These are phyloP conservation scores for Bipolaris cookei DNA, from an alignment of 2,329 filamentous ascomycete species.

Conservation along the genomic window DNA sequence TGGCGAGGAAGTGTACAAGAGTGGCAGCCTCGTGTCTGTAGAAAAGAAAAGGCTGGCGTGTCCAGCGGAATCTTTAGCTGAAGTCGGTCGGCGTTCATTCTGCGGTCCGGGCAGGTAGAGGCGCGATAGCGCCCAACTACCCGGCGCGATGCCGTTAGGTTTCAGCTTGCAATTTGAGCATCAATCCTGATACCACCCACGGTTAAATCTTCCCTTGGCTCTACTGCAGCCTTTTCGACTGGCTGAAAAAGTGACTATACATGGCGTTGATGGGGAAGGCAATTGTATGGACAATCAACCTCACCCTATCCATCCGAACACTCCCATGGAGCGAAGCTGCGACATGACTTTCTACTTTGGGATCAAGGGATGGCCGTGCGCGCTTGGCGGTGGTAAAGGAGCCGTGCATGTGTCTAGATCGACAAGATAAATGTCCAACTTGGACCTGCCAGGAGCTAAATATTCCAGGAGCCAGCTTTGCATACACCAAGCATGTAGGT, in stretches of 20 bases:
- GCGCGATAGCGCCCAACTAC: constrained; percentile 31
- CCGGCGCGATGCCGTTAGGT: constrained; percentile 25
- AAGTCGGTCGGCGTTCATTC: constrained; percentile 33
- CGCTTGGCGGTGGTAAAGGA: constrained; percentile 26
- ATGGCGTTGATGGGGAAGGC: constrained; percentile 3
- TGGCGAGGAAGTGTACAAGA: constrained; percentile 24
- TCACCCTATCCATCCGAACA: constrained; percentile 4
- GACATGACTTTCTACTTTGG: constrained; percentile 9
- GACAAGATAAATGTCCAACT: constrained; percentile 19
- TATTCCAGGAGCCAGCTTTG: neutral
- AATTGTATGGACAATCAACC: constrained; percentile 15
- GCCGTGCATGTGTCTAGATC: constrained; percentile 25
- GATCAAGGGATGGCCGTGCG: constrained; percentile 20
- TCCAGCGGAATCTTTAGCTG: constrained; percentile 18
- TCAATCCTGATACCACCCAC: neutral
- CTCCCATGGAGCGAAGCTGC: constrained; percentile 8
- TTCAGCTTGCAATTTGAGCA: constrained; percentile 25
- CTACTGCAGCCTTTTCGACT: neutral
- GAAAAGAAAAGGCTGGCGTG: constrained; percentile 28
- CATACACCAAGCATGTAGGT: neutral
- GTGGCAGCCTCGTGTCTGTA: constrained; percentile 40
- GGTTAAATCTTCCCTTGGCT: neutral
- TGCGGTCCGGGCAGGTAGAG: constrained; percentile 26
- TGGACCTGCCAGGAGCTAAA: constrained; percentile 6
- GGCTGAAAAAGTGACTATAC: constrained; percentile 5